Evolutionary conservation across 192 early-diverging fungal species (phyloP).

Genomic region (Coemansia asiatica): DNA sequence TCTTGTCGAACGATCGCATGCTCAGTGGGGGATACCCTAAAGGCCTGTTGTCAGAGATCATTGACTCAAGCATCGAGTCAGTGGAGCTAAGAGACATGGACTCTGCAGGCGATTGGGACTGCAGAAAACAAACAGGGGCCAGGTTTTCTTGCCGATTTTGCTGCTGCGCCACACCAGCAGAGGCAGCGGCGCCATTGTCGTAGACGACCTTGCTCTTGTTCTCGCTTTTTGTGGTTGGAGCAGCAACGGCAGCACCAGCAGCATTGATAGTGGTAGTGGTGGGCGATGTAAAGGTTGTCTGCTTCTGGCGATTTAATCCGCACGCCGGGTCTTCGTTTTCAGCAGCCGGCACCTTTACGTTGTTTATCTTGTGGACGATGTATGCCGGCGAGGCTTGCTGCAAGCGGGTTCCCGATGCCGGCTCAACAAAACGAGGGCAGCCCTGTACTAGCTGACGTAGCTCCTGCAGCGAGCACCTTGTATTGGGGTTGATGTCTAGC

Average conservation of each 20-base stretch:
- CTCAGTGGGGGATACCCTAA: constrained; percentile 20
- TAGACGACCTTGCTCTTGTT: background rate
- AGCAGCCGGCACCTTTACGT: constrained; percentile 3
- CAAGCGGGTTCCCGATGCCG: background rate
- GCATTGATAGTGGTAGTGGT: background rate
- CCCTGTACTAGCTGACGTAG: constrained; percentile 40
- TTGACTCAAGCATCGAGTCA: constrained; percentile 21
- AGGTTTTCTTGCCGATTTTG: background rate
- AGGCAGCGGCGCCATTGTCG: background rate
- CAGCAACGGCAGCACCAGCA: background rate
- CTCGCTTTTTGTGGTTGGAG: constrained; percentile 1
- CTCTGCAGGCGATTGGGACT: constrained; percentile 7
- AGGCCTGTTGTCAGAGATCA: constrained; percentile 2
- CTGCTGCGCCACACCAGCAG: constrained; percentile 25
- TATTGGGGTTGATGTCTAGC: constrained; percentile 67
- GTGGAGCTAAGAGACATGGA: constrained; percentile 25
- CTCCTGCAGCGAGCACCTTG: constrained; percentile 57
- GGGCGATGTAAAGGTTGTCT: background rate
- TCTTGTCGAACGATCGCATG: constrained; percentile 8
- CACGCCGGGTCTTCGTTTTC: background rate
- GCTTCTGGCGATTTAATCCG: background rate
- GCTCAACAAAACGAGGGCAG: constrained; percentile 44
- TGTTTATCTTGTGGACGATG: background rate
- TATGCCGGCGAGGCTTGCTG: constrained; percentile 10
- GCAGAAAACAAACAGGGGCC: background rate